Base-by-base conservation (phyloP, 768 basidiomycete species). In the Russula abietina region DNA sequence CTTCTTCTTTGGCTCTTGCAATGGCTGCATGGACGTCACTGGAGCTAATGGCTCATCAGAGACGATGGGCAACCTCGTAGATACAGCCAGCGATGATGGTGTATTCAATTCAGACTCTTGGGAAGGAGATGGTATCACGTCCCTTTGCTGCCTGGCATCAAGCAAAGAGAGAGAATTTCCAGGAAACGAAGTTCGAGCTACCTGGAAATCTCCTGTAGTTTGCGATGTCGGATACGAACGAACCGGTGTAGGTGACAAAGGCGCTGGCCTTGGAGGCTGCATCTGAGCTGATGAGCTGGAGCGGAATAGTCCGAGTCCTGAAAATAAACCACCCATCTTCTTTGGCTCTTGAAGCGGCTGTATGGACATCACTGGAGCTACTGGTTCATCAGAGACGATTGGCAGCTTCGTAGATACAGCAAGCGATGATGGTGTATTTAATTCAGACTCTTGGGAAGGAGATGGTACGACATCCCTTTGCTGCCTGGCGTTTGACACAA, bases 361-460 rank as follows among this genome's bases (percentile, higher is more conserved):
- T 22, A 56, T 10, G 11, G 66, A 66, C 46, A 61, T 51, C 24
- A 61, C 61, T 10, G 65, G 67, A 22, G 41, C 58, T 24, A 64
- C n/a, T 22, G 61, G 61, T 33, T 62, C 57, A 41, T 61, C 63
- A n/a, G 63, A 66, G 30, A 59, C 38, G 11, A 62, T 57, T 22
- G 65, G 61, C 24, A 67, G 48, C 50, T 60, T 57, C 26, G 59
- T 62, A 28, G 67, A 66, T 28, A 55, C 26, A 10, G 65, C 67
- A 30, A 68, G 60, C 17, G 67, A 68, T 28, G 67, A 68, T 6
- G 67, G 67, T 10, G 67, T 68, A 38, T 66, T 57, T n/a, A 68
- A 45, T 28, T 68, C 67, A 6, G 67, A 64, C 43, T 65, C 67
- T 38, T 59, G 57, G 17, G 67, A 67, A 6, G 65, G 64, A 17